These are phyloP conservation scores for Podospora comata DNA, from an alignment of 495 filamentous ascomycete species.

Conservation along the genomic window DNA sequence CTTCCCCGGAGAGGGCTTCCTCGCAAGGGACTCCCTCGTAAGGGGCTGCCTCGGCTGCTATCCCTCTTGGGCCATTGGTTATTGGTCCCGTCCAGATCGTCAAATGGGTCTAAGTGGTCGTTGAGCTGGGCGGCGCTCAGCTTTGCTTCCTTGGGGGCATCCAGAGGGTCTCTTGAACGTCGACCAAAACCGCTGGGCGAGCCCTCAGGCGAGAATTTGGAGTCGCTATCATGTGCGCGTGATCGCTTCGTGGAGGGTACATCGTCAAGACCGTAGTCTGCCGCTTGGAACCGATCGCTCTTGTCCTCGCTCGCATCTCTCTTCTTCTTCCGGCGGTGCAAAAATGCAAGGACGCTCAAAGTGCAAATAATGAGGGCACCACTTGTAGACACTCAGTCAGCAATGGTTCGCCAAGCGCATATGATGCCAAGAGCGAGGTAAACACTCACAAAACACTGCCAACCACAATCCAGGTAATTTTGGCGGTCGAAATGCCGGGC, in stretches of 20 bases:
- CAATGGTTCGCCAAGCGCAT: slow-evolving; percentile 4
- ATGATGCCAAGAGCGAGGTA: not conserved
- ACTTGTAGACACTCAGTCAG: slow-evolving; percentile 17
- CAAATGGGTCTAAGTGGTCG: slow-evolving; percentile 22
- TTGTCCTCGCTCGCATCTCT: slow-evolving; percentile 28
- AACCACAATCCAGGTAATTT: slow-evolving; percentile 27
- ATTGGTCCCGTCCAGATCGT: slow-evolving; percentile 14
- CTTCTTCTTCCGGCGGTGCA: slow-evolving; percentile 27
- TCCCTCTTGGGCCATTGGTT: slow-evolving; percentile 19
- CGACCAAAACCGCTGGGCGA: slow-evolving; percentile 12
- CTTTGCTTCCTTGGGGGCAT: slow-evolving; percentile 19
- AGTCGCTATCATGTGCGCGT: not conserved
- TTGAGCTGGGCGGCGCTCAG: slow-evolving; percentile 9
- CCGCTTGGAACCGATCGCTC: slow-evolving; percentile 26
- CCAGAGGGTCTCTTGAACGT: slow-evolving; percentile 16
- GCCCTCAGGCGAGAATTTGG: slow-evolving; percentile 13
- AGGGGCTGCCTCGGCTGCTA: not conserved
- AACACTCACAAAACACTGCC: slow-evolving; percentile 28
- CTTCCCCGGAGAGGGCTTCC: not conserved
- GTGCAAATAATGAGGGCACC: slow-evolving; percentile 21
- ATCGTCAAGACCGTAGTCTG: slow-evolving; percentile 32
- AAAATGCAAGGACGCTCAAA: slow-evolving; percentile 19
- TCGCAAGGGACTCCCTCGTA: too few relatives aligned
- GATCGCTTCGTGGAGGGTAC: slow-evolving; percentile 9
- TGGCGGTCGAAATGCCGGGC: slow-evolving; percentile 22